Evolutionary conservation across 2,329 filamentous ascomycete genomes (phyloP), one percentile per base, ranked within the genome.

Genomic region (Onygenales sp.): DNA sequence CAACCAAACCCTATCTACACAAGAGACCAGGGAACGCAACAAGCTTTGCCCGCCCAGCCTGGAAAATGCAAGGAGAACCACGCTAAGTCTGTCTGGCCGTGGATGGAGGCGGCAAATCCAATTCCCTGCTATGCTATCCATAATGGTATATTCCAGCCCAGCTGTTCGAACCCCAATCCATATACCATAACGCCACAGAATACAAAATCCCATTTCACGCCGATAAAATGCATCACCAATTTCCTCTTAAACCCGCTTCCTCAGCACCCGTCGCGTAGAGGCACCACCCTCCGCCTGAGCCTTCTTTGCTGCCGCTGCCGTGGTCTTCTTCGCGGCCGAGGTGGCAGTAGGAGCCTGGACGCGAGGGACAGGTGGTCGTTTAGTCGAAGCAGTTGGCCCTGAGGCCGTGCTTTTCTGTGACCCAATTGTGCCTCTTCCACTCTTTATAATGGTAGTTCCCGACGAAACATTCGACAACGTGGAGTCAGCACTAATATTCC

Each of bases 221-320:
- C 21, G 33, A 53, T 21, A 31, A 11, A 17, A 8, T 46, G 31
- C 13, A 7, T 9, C 5, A 34, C 43, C n/a, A 31, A n/a, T 37
- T 14, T 4, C 10, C 36, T 8, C 34, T 57, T 66, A 71, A 27
- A 62, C 65, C 14, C 70, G 65, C 58, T 72, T 74, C 45, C 72
- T 69, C 55, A 75, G 59, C 10, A 70, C 66, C 49, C 72, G 65
- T 34, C 67, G 67, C 17, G 67, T 67, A 9, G 65, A 57, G 34
- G 66, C 57, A 6, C 66, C 56, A 33, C 63, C 59, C 46, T 73
- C 48, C 32, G 64, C 62, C 6, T 67, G 66, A 6, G 63, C 65
- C 54, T 70, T 72, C 42, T 62, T 66, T 8, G 65, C 56, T 17
- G 62, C 58, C 2, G 67, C 59, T 7, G 63, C 61, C 4, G 67